Evolutionary conservation across 306 rosid species (phyloP), one percentile per base, ranked within the genome.

Genomic region (Prunus fruticosa): DNA sequence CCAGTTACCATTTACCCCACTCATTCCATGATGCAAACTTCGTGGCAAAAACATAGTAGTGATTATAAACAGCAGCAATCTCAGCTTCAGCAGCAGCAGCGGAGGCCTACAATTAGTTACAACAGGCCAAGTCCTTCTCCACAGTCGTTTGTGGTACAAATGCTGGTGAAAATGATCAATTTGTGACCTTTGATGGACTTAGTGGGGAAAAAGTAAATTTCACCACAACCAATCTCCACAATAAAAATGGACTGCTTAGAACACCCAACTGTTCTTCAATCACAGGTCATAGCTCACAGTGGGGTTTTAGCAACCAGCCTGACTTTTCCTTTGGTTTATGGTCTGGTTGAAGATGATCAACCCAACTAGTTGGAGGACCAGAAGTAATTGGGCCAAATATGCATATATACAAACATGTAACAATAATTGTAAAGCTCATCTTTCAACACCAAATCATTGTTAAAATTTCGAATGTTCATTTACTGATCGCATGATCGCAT

Each of bases 291-390:
- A 14, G 38, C 38, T 8, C 63, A 47, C 47, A 52, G 5, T 52
- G 41, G 63, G 34, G 41, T 76, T 51, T 53, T 43, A 23, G 4
- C 56, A 76, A 27, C 46, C 49, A 30, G 47, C 34, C 80, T 5
- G 74, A 67, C 7, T 23, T 12, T 67, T 56, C 30, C 1, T 56
- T 56, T 61, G 50, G 68, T 67, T 25, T 53, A 41, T 10, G 53
- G 52, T 12, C 62, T 45, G 67, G 74, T 56, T 25, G 67, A 54
- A 54, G 73, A 66, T 64, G 73, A 66, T 58, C 41, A 46, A 41
- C n/a, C 66, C 63, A 73, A 23, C 12, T 41, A 58, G 6, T 13
- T 18, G 15, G 69, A 65, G 6, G 28, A 41, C 27, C 61, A 56
- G 20, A 43, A 15, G 15, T 15, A 57, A 34, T 38, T 53, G 52